These are phyloP conservation scores for Tricholoma hemisulphureum DNA, from an alignment of 768 basidiomycete genomes.

Conservation along the genomic window DNA sequence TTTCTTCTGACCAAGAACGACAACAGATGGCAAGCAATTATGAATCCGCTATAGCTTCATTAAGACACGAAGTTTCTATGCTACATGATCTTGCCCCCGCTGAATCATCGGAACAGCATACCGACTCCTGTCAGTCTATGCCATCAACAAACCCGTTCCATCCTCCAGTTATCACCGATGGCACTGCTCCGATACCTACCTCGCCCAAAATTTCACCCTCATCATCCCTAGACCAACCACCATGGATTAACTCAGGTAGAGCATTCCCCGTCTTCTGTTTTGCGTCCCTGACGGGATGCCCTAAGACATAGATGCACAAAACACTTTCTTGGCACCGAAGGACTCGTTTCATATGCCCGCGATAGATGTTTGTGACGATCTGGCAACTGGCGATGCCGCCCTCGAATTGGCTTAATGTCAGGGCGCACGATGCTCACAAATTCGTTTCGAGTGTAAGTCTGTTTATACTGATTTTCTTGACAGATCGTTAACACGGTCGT, in stretches of 20 bases:
- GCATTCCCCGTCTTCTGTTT: neutral
- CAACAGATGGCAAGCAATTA: conserved; percentile 8
- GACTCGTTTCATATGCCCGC: neutral
- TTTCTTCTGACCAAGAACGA: conserved; percentile 10
- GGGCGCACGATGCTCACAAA: neutral
- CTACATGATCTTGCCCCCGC: conserved; percentile 4
- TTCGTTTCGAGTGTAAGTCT: neutral
- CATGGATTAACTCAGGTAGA: neutral
- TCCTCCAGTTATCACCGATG: neutral
- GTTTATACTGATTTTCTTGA: neutral
- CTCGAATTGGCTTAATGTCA: neutral
- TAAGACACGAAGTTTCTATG: conserved; percentile 8
- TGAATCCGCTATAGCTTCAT: conserved; percentile 9
- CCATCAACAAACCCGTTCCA: neutral
- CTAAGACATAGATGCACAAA: neutral
- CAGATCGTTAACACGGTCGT: neutral
- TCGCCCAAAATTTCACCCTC: neutral
- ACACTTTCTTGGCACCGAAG: neutral
- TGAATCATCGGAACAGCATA: neutral
- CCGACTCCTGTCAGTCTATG: neutral
- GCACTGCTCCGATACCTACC: neutral
- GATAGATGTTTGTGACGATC: neutral
- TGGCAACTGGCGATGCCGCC: neutral
- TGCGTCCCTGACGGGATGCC: neutral
- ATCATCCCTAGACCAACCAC: neutral